Conservation (phyloP, 176 grass and related monocot species). For the Tuctoria greenei region DNA sequence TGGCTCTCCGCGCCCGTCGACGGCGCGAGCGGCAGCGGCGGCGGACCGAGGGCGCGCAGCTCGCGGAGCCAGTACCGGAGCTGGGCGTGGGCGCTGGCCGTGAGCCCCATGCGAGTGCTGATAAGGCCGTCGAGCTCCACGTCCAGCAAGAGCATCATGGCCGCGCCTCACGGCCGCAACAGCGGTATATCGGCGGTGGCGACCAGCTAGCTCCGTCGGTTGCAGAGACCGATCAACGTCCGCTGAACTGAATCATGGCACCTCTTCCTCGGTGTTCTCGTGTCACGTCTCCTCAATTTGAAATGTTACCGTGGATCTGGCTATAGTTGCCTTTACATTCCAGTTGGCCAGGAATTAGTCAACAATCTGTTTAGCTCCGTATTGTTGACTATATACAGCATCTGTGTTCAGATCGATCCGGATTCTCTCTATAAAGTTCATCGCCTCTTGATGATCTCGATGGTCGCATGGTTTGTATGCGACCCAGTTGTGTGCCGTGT, state of each 20-base stretch:
- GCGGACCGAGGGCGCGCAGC: neutral
- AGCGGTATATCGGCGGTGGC: constrained; percentile 16
- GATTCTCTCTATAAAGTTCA: too few relatives aligned
- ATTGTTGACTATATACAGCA: neutral
- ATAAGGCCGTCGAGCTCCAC: constrained; percentile 60
- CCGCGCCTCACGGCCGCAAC: constrained; percentile 30
- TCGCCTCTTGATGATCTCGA: too few relatives aligned
- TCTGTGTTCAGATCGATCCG: too few relatives aligned
- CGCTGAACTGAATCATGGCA: too few relatives aligned
- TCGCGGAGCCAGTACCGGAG: constrained; percentile 49
- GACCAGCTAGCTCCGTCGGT: constrained; percentile 19
- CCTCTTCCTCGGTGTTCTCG: neutral
- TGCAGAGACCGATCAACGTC: neutral
- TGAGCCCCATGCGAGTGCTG: constrained; percentile 85
- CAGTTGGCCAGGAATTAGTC: neutral
- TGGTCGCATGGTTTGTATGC: too few relatives aligned
- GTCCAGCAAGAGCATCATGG: constrained; percentile 63
- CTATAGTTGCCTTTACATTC: constrained; percentile 7
- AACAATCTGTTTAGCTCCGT: neutral
- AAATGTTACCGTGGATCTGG: constrained; percentile 23
- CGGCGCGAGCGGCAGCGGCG: constrained; percentile 32
- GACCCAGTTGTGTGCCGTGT: too few relatives aligned
- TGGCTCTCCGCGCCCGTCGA: constrained; percentile 69
- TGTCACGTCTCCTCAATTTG: neutral
- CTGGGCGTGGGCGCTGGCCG: constrained; percentile 91